Evolutionary conservation across 2,329 filamentous ascomycete species (phyloP), one percentile per base, ranked within the genome.

Genomic region (Fusarium mundagurra): DNA sequence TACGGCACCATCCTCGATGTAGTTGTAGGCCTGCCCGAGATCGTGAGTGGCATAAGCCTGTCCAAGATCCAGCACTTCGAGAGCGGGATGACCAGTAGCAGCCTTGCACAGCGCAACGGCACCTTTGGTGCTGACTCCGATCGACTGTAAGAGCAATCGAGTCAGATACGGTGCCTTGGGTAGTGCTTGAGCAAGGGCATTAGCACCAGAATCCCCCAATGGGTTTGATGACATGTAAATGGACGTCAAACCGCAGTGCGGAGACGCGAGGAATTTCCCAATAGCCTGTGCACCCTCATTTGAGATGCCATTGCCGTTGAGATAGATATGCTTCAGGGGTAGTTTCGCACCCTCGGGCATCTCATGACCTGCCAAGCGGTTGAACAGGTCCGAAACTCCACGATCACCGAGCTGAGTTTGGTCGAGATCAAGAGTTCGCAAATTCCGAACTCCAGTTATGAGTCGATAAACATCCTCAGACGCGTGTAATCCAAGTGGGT

Each of bases 341-440:
- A 84, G 73, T 54, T 73, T 76, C 44, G 53, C 62, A 14, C 77
- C 78, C 38, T 82, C 77, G 4, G 75, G 70, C 50, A 74, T 73
- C 29, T 81, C 57, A 55, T 82, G 77, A 18, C 66, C 71, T 9
- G 81, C 80, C 51, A 87, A 76, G 17, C 78, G 78, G 10, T 71
- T 74, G 77, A 88, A 88, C 4, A 88, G 77, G 38, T 81, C 77
- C 5, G 83, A 81, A 20, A 86, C 82, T 63, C 87, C 87, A 13
- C 74, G 81, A 64, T 88, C 84, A 7, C 86, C 84, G 8, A 89
- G 80, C 76, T 88, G 83, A 6, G 86, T 88, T 75, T 88, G 86
- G 70, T 89, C 87, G n/a, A 89, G 80, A 75, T 88, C 86, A 38
- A 89, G 78, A 38, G 87, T 88, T 31, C 85, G 82, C 43, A 89